These are phyloP conservation scores for Trichoderma erinaceum DNA, from an alignment of 495 filamentous ascomycete species.

Conservation along the genomic window DNA sequence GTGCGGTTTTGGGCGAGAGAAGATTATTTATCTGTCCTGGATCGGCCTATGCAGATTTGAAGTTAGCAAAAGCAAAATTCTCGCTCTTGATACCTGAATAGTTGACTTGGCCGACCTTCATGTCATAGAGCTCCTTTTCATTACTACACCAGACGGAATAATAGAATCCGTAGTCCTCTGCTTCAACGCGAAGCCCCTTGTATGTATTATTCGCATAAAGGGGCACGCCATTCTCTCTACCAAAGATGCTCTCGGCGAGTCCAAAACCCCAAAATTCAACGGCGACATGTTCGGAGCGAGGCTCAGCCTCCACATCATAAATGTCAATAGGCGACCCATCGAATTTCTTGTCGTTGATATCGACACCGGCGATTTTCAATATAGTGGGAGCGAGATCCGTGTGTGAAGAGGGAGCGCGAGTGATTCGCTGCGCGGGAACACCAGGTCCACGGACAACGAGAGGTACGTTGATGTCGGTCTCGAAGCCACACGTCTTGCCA, in stretches of 20 bases:
- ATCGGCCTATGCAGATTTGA: constrained; percentile 39
- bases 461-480: constrained; percentile 70
- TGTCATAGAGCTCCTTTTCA: constrained; percentile 59
- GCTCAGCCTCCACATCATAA: constrained; percentile 22
- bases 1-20: constrained; percentile 29
- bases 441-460: constrained; percentile 57
- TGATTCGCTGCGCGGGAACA: constrained; percentile 36
- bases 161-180: constrained; percentile 50
- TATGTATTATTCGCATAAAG: constrained; percentile 53
- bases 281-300: constrained; percentile 56
- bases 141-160: constrained; percentile 64
- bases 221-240: constrained; percentile 17
- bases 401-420: constrained; percentile 59
- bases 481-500: constrained; percentile 65
- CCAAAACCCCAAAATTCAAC: constrained; percentile 60
- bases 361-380: constrained; percentile 45
- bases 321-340: constrained; percentile 20
- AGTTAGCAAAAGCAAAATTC: neutral
- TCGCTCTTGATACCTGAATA: neutral
- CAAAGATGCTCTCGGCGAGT: neutral
- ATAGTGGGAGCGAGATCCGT: constrained; percentile 65
- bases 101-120: constrained; percentile 38
- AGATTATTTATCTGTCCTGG: constrained; percentile 57
- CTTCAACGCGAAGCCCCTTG: constrained; percentile 54
- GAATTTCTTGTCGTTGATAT: neutral